phyloP scores from a whole-genome alignment of 2,329 filamentous ascomycete species.

The Aspergillus sp. region DNA sequence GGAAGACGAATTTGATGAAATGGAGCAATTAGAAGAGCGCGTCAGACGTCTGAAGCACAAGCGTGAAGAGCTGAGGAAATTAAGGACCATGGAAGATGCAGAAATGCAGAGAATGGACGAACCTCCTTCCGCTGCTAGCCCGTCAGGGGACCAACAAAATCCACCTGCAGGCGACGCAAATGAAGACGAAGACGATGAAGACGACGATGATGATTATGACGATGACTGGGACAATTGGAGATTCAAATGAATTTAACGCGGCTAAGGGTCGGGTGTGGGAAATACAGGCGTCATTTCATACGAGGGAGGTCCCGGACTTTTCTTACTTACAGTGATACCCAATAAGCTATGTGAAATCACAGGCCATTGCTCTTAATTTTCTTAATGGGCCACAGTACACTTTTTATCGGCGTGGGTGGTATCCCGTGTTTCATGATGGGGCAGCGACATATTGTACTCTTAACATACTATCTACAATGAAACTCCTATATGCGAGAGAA shows the following conservation, averaged over 20 bases:
- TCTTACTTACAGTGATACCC: constrained; percentile 41
- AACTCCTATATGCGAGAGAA: neutral
- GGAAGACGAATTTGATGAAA: constrained; percentile 78
- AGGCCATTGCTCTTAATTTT: constrained; percentile 20
- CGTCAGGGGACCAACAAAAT: constrained; percentile 29
- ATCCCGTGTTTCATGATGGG: constrained; percentile 2
- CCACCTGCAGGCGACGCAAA: constrained; percentile 41
- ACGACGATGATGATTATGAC: constrained; percentile 58
- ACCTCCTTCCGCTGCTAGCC: constrained; percentile 23
- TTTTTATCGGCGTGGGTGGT: constrained; percentile 4
- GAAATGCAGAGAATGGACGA: constrained; percentile 32
- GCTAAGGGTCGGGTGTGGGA: constrained; percentile 21
- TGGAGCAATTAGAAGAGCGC: constrained; percentile 75
- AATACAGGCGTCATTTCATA: constrained; percentile 28
- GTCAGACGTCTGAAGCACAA: constrained; percentile 69
- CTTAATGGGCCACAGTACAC: constrained; percentile 14
- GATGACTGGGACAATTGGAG: constrained; percentile 50
- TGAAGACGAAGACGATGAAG: constrained; percentile 28
- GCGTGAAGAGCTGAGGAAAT: constrained; percentile 65
- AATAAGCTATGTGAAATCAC: constrained; percentile 26
- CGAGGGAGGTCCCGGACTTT: constrained; percentile 27
- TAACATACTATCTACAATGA: neutral
- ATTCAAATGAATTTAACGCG: constrained; percentile 32
- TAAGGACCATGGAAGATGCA: constrained; percentile 28
- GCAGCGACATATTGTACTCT: neutral